Percentiles rank a stretch among this genome's conserved stretches.
Evolutionary conservation across 2,329 filamentous ascomycete genomes (phyloP).

Genomic region (Pseudogymnoascus sp.): DNA sequence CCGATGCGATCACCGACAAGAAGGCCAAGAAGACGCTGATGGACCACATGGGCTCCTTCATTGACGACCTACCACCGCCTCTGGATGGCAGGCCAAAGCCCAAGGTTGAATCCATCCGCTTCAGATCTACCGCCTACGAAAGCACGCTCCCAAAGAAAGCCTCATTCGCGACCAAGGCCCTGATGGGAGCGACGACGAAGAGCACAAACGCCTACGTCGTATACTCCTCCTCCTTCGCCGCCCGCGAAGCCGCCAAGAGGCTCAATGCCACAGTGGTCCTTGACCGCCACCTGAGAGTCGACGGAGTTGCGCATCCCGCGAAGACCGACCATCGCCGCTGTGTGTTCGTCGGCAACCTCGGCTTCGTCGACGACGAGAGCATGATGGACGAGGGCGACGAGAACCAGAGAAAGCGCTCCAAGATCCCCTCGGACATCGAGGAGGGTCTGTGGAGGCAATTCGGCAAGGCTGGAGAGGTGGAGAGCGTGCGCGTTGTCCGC

Average conservation of each 20-base stretch:
- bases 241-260: slow-evolving; percentile 63
- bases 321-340: slow-evolving; percentile 78
- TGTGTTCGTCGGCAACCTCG: slow-evolving; percentile 92
- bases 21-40: slow-evolving; percentile 68
- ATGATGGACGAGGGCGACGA: slow-evolving; percentile 57
- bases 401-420: slow-evolving; percentile 63
- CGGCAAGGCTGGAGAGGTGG: slow-evolving; percentile 67
- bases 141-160: slow-evolving; percentile 79
- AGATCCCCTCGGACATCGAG: slow-evolving; percentile 74
- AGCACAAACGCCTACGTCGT: slow-evolving; percentile 93
- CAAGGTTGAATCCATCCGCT: slow-evolving; percentile 83
- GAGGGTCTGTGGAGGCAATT: slow-evolving; percentile 88
- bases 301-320: slow-evolving; percentile 81
- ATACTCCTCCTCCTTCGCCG: slow-evolving; percentile 66
- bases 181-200: slow-evolving; percentile 85
- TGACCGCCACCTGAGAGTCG: slow-evolving; percentile 80
- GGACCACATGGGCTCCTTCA: slow-evolving; percentile 68
- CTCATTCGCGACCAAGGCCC: slow-evolving; percentile 81
- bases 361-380: slow-evolving; percentile 89
- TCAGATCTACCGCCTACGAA: slow-evolving; percentile 84
- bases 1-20: slow-evolving; percentile 73
- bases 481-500: slow-evolving; percentile 86
- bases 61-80: slow-evolving; percentile 44
- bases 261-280: slow-evolving; percentile 81
- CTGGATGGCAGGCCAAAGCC: slow-evolving; percentile 42